A percentile compares a stretch with the other conserved stretches of the same genome.
phyloP scores from a whole-genome alignment of 2,329 filamentous ascomycete genomes.

The Fusarium setosum region DNA sequence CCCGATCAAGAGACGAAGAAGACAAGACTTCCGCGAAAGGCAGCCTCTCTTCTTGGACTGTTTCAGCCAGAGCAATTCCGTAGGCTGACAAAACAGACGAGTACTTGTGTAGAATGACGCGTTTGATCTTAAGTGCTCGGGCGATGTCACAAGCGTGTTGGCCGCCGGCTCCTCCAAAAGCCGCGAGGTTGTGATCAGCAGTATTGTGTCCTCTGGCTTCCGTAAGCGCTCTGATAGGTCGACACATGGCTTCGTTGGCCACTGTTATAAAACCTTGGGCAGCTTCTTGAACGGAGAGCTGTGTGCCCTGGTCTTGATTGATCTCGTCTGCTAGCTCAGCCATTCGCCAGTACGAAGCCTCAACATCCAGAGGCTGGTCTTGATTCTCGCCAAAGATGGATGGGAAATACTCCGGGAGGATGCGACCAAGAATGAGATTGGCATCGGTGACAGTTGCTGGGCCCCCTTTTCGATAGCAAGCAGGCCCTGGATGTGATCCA shows the following conservation, averaged over 20 bases:
- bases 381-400: slow-evolving; percentile 79
- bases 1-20: not conserved
- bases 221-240: slow-evolving; percentile 49
- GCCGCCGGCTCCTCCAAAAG: slow-evolving; percentile 35
- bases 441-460: slow-evolving; percentile 79
- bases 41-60: slow-evolving; percentile 68
- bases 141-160: not conserved
- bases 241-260: slow-evolving; percentile 50
- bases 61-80: not conserved
- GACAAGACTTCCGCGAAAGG: slow-evolving; percentile 46
- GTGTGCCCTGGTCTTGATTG: slow-evolving; percentile 48
- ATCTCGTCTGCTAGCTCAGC: slow-evolving; percentile 56
- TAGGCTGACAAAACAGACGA: not conserved
- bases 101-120: not conserved
- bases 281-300: slow-evolving; percentile 49
- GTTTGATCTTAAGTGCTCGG: not conserved
- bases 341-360: slow-evolving; percentile 45
- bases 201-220: slow-evolving; percentile 51
- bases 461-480: slow-evolving; percentile 79
- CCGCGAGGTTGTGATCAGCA: slow-evolving; percentile 49
- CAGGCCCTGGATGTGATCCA: slow-evolving; percentile 75
- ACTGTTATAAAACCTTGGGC: slow-evolving; percentile 51
- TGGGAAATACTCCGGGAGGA: slow-evolving; percentile 73
- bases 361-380: slow-evolving; percentile 62
- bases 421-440: slow-evolving; percentile 74